Percentiles rank a stretch among this genome's conserved stretches.
Conservation (phyloP, 106 monocot species). For the Platanthera zijinensis region DNA sequence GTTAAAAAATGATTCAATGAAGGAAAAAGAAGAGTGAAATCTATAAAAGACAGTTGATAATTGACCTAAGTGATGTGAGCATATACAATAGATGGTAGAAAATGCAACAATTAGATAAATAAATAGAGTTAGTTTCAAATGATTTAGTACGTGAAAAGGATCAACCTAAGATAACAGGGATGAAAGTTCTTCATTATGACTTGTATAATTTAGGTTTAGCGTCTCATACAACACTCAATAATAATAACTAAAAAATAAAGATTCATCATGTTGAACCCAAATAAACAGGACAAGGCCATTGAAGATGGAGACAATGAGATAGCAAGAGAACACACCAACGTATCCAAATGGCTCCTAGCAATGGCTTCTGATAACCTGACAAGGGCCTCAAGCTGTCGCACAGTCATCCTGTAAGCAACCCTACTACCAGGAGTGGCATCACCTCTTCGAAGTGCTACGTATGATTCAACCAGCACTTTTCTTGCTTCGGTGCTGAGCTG, state of each 20-base stretch:
- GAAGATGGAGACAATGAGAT: background rate
- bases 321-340: constrained; percentile 30
- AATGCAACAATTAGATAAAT: too few species aligned
- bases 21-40: too few species aligned
- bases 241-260: background rate
- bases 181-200: too few species aligned
- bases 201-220: too few species aligned
- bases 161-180: too few species aligned
- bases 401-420: constrained; percentile 98
- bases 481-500: constrained; percentile 84
- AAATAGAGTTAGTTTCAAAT: too few species aligned
- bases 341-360: constrained; percentile 79
- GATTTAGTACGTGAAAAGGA: too few species aligned
- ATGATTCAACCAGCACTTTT: constrained; percentile 83
- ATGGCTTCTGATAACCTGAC: constrained; percentile 94
- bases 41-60: too few species aligned
- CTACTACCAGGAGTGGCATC: constrained; percentile 92
- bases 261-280: background rate
- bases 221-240: too few species aligned
- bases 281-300: background rate
- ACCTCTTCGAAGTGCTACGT: constrained; percentile 83
- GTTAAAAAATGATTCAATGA: too few species aligned
- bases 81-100: too few species aligned
- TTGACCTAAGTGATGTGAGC: too few species aligned
- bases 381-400: constrained; percentile 91